A percentile compares a stretch with the other conserved stretches of the same genome.
Evolutionary conservation across 192 early-diverging fungal species (phyloP).

Genomic region (Entomortierella lignicola): DNA sequence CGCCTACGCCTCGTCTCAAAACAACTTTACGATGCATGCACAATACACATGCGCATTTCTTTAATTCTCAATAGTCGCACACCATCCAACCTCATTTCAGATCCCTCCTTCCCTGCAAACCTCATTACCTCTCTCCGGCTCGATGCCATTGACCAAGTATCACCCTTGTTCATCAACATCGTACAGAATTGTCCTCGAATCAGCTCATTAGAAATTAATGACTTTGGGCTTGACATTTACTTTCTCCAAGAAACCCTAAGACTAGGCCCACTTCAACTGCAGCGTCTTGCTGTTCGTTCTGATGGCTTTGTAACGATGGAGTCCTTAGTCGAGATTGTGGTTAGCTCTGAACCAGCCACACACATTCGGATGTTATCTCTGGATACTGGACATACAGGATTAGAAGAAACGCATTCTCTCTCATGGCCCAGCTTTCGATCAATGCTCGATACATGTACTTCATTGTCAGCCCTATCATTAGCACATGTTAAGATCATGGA

Average conservation of each 20-base stretch:
- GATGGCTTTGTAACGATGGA: constrained; percentile 34
- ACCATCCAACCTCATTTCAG: not conserved
- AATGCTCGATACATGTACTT: constrained; percentile 2
- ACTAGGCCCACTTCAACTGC: not conserved
- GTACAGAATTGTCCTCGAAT: constrained; percentile 1
- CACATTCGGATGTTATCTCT: constrained; percentile 9
- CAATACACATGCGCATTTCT: not conserved
- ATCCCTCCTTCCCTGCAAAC: constrained; percentile 2
- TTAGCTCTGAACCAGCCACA: not conserved
- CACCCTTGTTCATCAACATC: not conserved
- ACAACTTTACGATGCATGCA: constrained; percentile 14
- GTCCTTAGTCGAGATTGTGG: constrained; percentile 9
- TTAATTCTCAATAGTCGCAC: constrained; percentile 9
- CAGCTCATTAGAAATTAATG: constrained; percentile 1
- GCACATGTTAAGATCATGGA: constrained; percentile 18
- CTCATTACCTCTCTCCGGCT: constrained; percentile 5
- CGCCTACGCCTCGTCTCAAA: constrained; percentile 36
- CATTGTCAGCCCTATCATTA: constrained; percentile 14
- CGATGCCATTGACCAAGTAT: constrained; percentile 12
- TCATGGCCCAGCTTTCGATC: constrained; percentile 16
- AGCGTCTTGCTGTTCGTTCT: constrained; percentile 5
- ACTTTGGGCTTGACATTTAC: constrained; percentile 17
- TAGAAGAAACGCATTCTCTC: constrained; percentile 20
- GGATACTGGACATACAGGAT: constrained; percentile 17
- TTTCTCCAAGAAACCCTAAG: constrained; percentile 8